A percentile compares a stretch with the other conserved stretches of the same genome.
Conservation (phyloP, 2,329 filamentous ascomycete genomes). For the Purpureocillium lavendulum region DNA sequence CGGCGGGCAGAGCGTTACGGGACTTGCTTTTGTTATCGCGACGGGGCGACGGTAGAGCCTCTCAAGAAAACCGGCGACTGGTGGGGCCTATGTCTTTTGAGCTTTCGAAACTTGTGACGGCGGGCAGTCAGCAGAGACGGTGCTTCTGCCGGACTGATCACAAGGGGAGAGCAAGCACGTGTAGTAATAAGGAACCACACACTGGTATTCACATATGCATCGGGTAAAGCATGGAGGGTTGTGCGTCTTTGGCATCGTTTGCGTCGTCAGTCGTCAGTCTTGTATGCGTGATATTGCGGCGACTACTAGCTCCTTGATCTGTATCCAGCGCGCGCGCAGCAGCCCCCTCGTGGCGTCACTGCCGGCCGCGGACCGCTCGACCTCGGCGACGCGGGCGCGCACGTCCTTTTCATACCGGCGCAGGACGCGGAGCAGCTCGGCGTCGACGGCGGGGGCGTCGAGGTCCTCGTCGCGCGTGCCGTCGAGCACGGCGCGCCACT, state of each 20-base stretch:
- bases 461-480: conserved; percentile 36
- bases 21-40: not conserved
- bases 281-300: conserved; percentile 9
- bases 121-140: too few relatives aligned
- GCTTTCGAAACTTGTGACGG: too few relatives aligned
- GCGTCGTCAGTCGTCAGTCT: not conserved
- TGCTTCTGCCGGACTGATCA: too few relatives aligned
- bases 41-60: too few relatives aligned
- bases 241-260: too few relatives aligned
- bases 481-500: conserved; percentile 38
- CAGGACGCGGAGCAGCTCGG: conserved; percentile 28
- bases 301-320: conserved; percentile 15
- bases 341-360: conserved; percentile 15
- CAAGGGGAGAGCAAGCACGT: not conserved
- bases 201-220: not conserved
- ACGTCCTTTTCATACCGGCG: conserved; percentile 25
- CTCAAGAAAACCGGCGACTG: too few relatives aligned
- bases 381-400: conserved; percentile 17
- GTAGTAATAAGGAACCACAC: not conserved
- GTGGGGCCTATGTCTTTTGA: too few relatives aligned
- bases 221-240: too few relatives aligned
- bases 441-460: conserved; percentile 28
- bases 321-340: conserved; percentile 15
- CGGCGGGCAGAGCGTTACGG: conserved; percentile 6
- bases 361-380: conserved; percentile 20